These are phyloP conservation scores for Sclerospora graminicola DNA, from an alignment of 352 stramenopile species.

Conservation along the genomic window DNA sequence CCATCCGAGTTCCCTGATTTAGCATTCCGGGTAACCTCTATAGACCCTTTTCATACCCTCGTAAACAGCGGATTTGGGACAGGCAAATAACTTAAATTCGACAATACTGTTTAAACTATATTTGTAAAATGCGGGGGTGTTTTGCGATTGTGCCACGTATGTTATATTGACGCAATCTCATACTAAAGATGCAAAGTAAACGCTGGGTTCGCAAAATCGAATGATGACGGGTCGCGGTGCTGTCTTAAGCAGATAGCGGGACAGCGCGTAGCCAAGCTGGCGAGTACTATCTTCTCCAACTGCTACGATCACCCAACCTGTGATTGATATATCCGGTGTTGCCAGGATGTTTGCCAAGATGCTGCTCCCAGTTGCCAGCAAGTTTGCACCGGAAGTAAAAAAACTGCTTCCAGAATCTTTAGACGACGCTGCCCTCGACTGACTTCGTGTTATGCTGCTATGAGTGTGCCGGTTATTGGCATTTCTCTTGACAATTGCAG, in stretches of 20 bases:
- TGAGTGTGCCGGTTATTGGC: slow-evolving; percentile 33
- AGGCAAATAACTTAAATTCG: no score
- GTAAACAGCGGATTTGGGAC: no score
- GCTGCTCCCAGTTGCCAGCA: slow-evolving; percentile 15
- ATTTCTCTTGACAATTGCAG: slow-evolving; percentile 58
- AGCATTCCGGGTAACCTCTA: no score
- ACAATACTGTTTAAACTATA: no score
- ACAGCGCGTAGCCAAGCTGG: slow-evolving; percentile 50
- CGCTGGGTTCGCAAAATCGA: slow-evolving; percentile 65
- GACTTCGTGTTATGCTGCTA: slow-evolving; percentile 20
- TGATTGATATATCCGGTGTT: slow-evolving; percentile 19
- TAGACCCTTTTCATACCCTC: no score
- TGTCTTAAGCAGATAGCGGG: slow-evolving; percentile 64
- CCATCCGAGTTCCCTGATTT: no score
- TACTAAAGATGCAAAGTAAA: slow-evolving; percentile 60
- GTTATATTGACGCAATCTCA: slow-evolving; percentile 11
- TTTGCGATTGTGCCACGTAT: no score
- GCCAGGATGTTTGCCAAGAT: slow-evolving; percentile 16
- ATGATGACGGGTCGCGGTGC: slow-evolving; percentile 48
- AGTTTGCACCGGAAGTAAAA: slow-evolving; percentile 11
- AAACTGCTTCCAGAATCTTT: slow-evolving; percentile 8
- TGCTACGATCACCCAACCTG: slow-evolving; percentile 57
- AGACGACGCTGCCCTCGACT: slow-evolving; percentile 6
- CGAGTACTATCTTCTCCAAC: slow-evolving; percentile 63
- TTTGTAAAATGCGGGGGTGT: no score